Base-by-base conservation (phyloP, 202 grass and related monocot genomes). In the Cymbopogon flexuosus region DNA sequence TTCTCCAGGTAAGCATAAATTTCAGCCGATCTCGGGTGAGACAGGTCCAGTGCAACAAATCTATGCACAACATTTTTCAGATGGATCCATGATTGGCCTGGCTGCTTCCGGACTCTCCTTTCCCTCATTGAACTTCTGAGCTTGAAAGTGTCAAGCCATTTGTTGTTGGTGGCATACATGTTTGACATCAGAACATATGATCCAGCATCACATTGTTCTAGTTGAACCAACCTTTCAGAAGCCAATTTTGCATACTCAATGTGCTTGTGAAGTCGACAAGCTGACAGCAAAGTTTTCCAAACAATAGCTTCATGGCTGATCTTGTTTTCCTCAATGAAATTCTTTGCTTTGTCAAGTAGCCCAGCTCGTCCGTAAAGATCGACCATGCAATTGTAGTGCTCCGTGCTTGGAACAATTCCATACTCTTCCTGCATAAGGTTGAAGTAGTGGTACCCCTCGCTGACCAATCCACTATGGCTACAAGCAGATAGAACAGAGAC, bases 341-440 rank as follows among this genome's bases (percentile, higher is more conserved):
- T 69, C 40, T 86, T 83, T 68, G 83, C 91, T 59, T 68, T 81
- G 18, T 72, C 62, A 0, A 93, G 80, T 40, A 93, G 45, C 75
- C 91, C 91, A 82, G 91, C 68, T 84, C 88, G 76, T 47, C 88
- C 86, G 2, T 88, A 90, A 72, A 93, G 91, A 84, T 93, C 88
- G 51, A 93, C 91, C 84, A 93, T 89, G 54, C 91, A 91, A 84
- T 89, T 88, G 54, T 79, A 91, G 58, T 93, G 91, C 34, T 93
- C 88, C 5, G 75, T 82, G 54, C 68, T 75, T 11, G 86, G 91
- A 75, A 62, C 80, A 76, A 93, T 90, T 54, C 73, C 81, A 72
- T 91, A 77, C 29, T 84, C 81, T 76, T 87, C 77, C 77, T 84
- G 83, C 91, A 93, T 91, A 31, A 76, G 75, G 42, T 62, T 90